Evolutionary conservation across 2,329 filamentous ascomycete species (phyloP), one percentile per base, ranked within the genome.

Genomic region (Aspergillus puulaauensis): DNA sequence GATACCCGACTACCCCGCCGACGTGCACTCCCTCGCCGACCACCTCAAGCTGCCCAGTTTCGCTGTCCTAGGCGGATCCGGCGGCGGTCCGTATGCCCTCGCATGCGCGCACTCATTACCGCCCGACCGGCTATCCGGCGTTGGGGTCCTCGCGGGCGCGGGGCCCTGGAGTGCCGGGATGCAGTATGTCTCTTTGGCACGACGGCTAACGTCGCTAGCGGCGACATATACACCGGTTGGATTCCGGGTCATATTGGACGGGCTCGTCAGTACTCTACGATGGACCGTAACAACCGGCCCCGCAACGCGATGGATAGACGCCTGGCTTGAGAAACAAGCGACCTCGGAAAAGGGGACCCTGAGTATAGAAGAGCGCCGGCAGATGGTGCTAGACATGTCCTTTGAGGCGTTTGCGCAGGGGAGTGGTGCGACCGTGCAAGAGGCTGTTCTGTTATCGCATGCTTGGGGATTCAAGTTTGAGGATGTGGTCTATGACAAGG

Each of bases 51-150:
- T 82, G 15, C 55, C 68, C 5, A 61, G 68, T 5, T 83, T 79
- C 64, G 71, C 73, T 15, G 68, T 82, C 21, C 59, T 82, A 6
- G 79, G 79, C 2, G 66, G 74, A 4, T 80, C 76, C 0, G 80
- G 79, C 7, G 80, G 81, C 19, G 77, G 77, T 2, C 78, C 80
- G 1, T 82, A 79, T 61, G 74, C 75, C 2, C 64, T 82, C 11
- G 80, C 79, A 21, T 83, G 79, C 61, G 73, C 79, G 12, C 69
- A 73, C 43, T 58, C 61, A 4, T 63, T 82, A 15, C 71, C 76
- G 14, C 57, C 52, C 15, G 48, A 64, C 0, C 49, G 41, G 4
- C 46, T 80, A 17, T 66, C 72, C 0, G 71, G 64, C 0, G 74
- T 77, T 8, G 74, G 74, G 1, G 62, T 80, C 11, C 64, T 79